These are phyloP conservation scores for Solanum sparsipilum DNA, from an alignment of 257 asterid genomes.

Conservation along the genomic window DNA sequence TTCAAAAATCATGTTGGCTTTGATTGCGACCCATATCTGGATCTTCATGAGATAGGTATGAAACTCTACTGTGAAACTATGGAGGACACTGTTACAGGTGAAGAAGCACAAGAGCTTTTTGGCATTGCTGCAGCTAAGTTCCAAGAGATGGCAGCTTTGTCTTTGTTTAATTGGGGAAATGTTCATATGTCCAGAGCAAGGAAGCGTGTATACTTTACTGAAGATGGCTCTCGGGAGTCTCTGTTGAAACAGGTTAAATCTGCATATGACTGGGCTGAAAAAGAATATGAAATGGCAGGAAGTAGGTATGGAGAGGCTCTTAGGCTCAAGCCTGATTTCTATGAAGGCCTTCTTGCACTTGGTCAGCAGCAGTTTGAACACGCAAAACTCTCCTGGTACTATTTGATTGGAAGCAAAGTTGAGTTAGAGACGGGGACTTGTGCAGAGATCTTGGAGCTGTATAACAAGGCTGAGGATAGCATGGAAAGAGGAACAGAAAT, in stretches of 20 bases:
- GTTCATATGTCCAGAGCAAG: constrained; percentile 82
- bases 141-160: constrained; percentile 87
- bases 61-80: constrained; percentile 79
- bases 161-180: constrained; percentile 90
- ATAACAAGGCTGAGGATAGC: constrained; percentile 90
- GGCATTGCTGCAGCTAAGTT: constrained; percentile 69
- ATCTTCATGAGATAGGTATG: constrained; percentile 79
- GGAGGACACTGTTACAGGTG: constrained; percentile 79
- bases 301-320: constrained; percentile 66
- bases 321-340: constrained; percentile 75
- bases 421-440: constrained; percentile 45
- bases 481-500: constrained; percentile 86
- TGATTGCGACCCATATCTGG: constrained; percentile 76
- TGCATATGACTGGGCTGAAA: constrained; percentile 65
- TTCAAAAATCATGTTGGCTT: constrained; percentile 85
- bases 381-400: constrained; percentile 85
- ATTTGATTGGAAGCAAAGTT: constrained; percentile 36
- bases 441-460: constrained; percentile 62
- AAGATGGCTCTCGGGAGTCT: constrained; percentile 47
- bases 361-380: constrained; percentile 84
- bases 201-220: constrained; percentile 45
- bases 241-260: constrained; percentile 36
- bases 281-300: constrained; percentile 66
- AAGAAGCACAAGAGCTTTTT: constrained; percentile 65
- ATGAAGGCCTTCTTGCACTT: constrained; percentile 89